Percentiles rank a stretch among this genome's conserved stretches.
Conservation (phyloP, 2,329 filamentous ascomycete genomes). For the Colletotrichum cuscutae region DNA sequence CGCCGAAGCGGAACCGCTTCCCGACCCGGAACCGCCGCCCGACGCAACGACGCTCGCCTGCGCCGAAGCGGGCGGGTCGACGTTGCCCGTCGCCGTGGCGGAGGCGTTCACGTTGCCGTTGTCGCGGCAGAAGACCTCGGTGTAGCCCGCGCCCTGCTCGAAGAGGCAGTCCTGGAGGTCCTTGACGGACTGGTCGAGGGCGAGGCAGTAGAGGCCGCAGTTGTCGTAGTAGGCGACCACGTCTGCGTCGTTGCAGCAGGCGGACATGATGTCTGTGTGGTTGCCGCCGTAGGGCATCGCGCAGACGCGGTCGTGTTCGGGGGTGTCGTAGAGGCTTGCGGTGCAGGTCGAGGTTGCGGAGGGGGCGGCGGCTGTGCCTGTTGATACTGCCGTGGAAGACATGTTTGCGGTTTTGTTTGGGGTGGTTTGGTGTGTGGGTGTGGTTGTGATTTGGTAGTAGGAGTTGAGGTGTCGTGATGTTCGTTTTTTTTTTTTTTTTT, state of each 20-base stretch:
- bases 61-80: slow-evolving; percentile 43
- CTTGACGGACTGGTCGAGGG: slow-evolving; percentile 43
- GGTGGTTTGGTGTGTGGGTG: not conserved
- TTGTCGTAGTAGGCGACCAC: slow-evolving; percentile 56
- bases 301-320: slow-evolving; percentile 55
- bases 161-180: slow-evolving; percentile 50
- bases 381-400: slow-evolving; percentile 15
- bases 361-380: slow-evolving; percentile 9
- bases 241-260: slow-evolving; percentile 56
- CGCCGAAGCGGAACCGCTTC: not conserved
- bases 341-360: slow-evolving; percentile 6
- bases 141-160: slow-evolving; percentile 47
- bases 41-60: slow-evolving; percentile 44
- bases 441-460: not conserved
- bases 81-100: slow-evolving; percentile 47
- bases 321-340: slow-evolving; percentile 52
- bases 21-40: slow-evolving; percentile 19
- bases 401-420: not conserved
- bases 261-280: slow-evolving; percentile 53
- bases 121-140: slow-evolving; percentile 56
- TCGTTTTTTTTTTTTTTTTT: too few relatives aligned
- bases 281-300: slow-evolving; percentile 52
- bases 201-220: slow-evolving; percentile 62
- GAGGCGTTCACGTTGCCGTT: slow-evolving; percentile 45
- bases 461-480: not conserved